These are phyloP conservation scores for Colletotrichum sansevieriae DNA, from an alignment of 2,329 filamentous ascomycete genomes.

Conservation along the genomic window DNA sequence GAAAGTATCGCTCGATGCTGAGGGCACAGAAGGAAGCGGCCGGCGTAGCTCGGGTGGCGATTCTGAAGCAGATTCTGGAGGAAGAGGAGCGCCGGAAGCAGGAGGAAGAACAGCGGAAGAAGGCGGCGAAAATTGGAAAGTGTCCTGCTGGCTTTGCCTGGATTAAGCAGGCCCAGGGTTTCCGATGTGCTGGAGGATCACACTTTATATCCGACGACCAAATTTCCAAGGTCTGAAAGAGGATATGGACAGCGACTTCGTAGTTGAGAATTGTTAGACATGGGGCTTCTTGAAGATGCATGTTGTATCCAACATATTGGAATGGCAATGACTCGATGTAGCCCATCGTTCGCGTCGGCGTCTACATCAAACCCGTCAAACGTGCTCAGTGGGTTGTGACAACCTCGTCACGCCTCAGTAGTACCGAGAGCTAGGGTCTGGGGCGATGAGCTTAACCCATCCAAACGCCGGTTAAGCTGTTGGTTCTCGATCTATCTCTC, in stretches of 20 bases:
- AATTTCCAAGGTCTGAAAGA: conserved; percentile 37
- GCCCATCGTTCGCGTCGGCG: not conserved
- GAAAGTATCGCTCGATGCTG: conserved; percentile 52
- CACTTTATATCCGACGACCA: conserved; percentile 65
- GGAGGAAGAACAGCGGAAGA: conserved; percentile 56
- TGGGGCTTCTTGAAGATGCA: too few relatives aligned
- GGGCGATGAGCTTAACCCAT: not conserved
- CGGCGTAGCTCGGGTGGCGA: conserved; percentile 52
- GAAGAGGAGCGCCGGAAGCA: conserved; percentile 55
- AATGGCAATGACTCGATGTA: too few relatives aligned
- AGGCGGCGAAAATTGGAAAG: conserved; percentile 64
- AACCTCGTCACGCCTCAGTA: not conserved
- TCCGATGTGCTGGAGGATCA: conserved; percentile 70
- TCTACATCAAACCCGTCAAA: not conserved
- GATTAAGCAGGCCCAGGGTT: conserved; percentile 71
- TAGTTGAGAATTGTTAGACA: too few relatives aligned
- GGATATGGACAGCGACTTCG: too few relatives aligned
- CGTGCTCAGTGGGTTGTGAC: not conserved
- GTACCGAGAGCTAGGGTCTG: not conserved
- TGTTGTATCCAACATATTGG: too few relatives aligned
- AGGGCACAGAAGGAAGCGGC: conserved; percentile 46
- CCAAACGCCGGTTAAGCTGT: not conserved
- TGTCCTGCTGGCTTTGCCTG: conserved; percentile 71
- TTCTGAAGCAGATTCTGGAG: conserved; percentile 52
- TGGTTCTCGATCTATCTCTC: not conserved